A percentile compares a stretch with the other conserved stretches of the same genome.
These are phyloP conservation scores for Apiotrichum brassicae DNA, from an alignment of 1,284 basidiomycete species.

Conservation along the genomic window DNA sequence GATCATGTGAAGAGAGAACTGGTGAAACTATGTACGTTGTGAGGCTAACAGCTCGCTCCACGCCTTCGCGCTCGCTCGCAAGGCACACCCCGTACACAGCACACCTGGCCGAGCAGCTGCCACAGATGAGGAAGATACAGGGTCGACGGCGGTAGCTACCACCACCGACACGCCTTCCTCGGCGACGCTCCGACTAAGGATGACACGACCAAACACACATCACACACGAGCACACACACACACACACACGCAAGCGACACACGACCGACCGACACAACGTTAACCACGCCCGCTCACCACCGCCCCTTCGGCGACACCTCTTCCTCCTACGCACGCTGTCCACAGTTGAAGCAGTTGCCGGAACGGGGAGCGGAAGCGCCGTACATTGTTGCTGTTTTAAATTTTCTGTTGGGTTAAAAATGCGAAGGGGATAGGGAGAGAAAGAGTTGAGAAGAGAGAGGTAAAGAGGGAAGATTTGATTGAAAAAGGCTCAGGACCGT, in stretches of 20 bases:
- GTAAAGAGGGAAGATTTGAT: too few relatives aligned
- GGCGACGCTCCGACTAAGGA: background rate
- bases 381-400: constrained; percentile 31
- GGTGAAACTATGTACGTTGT: constrained; percentile 22
- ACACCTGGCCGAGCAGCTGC: constrained; percentile 5
- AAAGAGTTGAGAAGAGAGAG: background rate
- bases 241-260: constrained; percentile 2
- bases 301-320: constrained; percentile 4
- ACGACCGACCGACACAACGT: constrained; percentile 11
- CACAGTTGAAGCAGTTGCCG: constrained; percentile 47
- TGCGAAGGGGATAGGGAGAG: background rate
- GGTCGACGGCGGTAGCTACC: background rate
- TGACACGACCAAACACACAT: background rate
- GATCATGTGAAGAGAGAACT: background rate
- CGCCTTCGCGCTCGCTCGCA: constrained; percentile 25
- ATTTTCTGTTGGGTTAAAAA: constrained; percentile 1
- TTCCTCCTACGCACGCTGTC: constrained; percentile 40
- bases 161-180: background rate
- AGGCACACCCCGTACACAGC: constrained; percentile 31
- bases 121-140: background rate
- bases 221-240: background rate
- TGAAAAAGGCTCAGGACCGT: too few relatives aligned
- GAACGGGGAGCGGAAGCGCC: constrained; percentile 33
- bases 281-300: constrained; percentile 12
- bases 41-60: constrained; percentile 26